These are phyloP conservation scores for Oryza coarctata DNA, from an alignment of 176 grass and related monocot genomes.

Conservation along the genomic window DNA sequence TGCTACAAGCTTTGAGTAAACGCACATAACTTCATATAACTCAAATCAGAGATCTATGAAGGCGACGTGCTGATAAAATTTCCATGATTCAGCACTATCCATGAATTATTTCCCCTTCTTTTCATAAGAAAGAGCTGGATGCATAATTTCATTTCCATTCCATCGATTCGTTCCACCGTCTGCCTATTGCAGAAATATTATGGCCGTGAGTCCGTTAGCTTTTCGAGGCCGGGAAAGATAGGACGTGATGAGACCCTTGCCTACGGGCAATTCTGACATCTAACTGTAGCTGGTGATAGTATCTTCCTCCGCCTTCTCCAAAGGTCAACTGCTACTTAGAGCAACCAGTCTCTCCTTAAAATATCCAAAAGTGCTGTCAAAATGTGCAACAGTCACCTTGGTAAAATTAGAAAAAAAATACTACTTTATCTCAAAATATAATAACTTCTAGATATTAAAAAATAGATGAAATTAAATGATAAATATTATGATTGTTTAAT, in stretches of 20 bases:
- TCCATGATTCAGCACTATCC: neutral
- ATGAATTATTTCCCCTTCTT: neutral
- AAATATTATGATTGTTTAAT: no score
- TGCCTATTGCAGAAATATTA: no score
- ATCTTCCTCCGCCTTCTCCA: slow-evolving; percentile 12
- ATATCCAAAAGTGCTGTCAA: neutral
- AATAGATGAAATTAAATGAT: no score
- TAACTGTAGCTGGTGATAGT: neutral
- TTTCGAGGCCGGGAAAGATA: slow-evolving; percentile 45
- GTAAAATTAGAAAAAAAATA: neutral
- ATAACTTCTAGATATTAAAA: no score
- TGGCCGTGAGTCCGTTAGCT: slow-evolving; percentile 31
- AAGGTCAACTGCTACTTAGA: slow-evolving; percentile 31
- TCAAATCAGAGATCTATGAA: neutral
- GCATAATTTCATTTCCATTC: neutral
- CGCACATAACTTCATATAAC: neutral
- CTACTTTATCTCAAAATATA: neutral
- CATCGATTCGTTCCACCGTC: neutral
- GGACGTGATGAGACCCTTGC: slow-evolving; percentile 14
- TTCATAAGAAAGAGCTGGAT: neutral
- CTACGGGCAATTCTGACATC: slow-evolving; percentile 5
- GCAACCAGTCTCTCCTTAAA: slow-evolving; percentile 29
- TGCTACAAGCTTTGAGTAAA: neutral
- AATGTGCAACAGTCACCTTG: neutral
- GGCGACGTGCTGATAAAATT: neutral